Conservation (phyloP, 352 stramenopile genomes). For the Phytophthora meadii region DNA sequence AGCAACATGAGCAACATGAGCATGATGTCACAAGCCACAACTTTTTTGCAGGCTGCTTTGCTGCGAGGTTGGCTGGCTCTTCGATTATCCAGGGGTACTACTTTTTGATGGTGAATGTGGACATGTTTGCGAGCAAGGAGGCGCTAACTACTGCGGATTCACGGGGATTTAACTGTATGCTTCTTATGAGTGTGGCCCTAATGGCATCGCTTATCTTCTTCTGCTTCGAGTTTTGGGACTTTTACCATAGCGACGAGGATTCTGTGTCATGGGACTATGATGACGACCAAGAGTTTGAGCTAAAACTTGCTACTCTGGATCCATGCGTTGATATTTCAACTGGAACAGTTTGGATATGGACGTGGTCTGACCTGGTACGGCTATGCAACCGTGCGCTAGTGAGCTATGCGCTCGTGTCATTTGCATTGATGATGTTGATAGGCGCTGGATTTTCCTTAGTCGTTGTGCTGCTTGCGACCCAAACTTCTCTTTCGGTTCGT, state of each 20-base stretch:
- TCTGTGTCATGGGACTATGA: not conserved
- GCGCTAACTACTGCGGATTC: constrained; percentile 9
- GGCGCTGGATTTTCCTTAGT: constrained; percentile 38
- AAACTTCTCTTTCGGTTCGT: constrained; percentile 43
- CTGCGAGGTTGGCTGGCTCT: constrained; percentile 46
- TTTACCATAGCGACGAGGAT: constrained; percentile 16
- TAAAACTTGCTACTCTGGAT: constrained; percentile 45
- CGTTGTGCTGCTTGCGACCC: constrained; percentile 30
- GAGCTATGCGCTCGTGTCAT: constrained; percentile 34
- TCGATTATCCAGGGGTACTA: constrained; percentile 63
- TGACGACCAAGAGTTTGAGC: constrained; percentile 31
- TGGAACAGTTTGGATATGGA: constrained; percentile 28
- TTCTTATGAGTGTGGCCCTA: constrained; percentile 48
- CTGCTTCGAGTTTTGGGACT: constrained; percentile 51
- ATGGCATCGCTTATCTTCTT: constrained; percentile 55
- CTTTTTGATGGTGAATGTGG: constrained; percentile 56
- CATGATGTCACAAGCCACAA: constrained; percentile 22
- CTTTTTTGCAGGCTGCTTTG: constrained; percentile 56
- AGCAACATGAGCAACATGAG: constrained; percentile 10
- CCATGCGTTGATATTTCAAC: constrained; percentile 19
- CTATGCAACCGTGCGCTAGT: constrained; percentile 37
- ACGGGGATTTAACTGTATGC: constrained; percentile 40
- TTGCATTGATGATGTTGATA: constrained; percentile 37
- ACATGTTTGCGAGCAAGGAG: constrained; percentile 9
- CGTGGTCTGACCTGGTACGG: constrained; percentile 32